phyloP scores from a whole-genome alignment of 1,139 yeast genomes.

The Pichia sp. region DNA sequence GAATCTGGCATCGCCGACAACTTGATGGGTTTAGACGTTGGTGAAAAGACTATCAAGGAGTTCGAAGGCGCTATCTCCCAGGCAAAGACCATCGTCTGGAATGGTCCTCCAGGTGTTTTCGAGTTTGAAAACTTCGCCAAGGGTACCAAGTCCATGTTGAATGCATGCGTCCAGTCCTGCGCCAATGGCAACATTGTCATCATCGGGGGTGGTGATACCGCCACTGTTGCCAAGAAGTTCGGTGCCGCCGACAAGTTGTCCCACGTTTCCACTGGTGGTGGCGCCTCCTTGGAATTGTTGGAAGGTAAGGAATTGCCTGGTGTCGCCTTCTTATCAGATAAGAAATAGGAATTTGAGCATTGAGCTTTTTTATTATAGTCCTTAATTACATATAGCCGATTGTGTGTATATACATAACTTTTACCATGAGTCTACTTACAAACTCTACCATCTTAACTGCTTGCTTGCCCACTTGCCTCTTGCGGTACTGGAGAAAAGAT shows the following conservation, averaged over 20 bases:
- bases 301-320: slow-evolving; percentile 98
- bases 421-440: not conserved
- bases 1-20: slow-evolving; percentile 86
- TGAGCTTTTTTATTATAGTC: not conserved
- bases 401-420: not conserved
- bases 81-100: slow-evolving; percentile 98
- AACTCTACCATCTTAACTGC: slow-evolving; percentile 6
- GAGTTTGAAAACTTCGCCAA: slow-evolving; percentile 86
- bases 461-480: not conserved
- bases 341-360: slow-evolving; percentile 7
- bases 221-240: slow-evolving; percentile 96
- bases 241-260: slow-evolving; percentile 93
- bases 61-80: slow-evolving; percentile 75
- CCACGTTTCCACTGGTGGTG: slow-evolving; percentile 98
- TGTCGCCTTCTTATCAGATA: slow-evolving; percentile 44
- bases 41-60: slow-evolving; percentile 77
- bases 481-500: not conserved
- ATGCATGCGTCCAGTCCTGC: slow-evolving; percentile 80
- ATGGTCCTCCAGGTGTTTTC: slow-evolving; percentile 99
- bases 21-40: slow-evolving; percentile 94
- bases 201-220: slow-evolving; percentile 99
- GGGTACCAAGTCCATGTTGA: slow-evolving; percentile 87
- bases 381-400: not conserved
- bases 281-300: slow-evolving; percentile 95
- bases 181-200: slow-evolving; percentile 89